Percentiles rank a stretch among this genome's conserved stretches.
Evolutionary conservation across 2,329 filamentous ascomycete species (phyloP).

Genomic region (Pestalotiopsis sp.): DNA sequence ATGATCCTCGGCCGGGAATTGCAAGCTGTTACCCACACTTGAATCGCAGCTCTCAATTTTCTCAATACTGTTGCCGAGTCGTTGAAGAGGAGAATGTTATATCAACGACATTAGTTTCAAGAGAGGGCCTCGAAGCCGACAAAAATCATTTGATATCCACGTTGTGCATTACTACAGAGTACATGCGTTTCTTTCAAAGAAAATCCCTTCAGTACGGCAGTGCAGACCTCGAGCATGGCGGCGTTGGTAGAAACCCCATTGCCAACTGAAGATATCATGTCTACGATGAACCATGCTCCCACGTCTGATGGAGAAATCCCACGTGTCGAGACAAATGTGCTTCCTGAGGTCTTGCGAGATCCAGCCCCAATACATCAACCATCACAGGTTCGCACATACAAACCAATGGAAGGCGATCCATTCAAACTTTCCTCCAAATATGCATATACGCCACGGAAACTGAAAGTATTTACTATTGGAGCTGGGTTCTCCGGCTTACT

Average conservation of each 20-base stretch:
- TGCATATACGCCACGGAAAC: conserved; percentile 30
- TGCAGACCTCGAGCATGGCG: not conserved
- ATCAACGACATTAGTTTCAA: not conserved
- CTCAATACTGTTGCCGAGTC: not conserved
- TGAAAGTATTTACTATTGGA: conserved; percentile 36
- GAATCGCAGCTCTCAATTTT: not conserved
- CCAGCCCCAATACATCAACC: not conserved
- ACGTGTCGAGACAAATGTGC: not conserved
- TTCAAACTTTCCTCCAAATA: conserved; percentile 26
- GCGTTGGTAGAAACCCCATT: not conserved
- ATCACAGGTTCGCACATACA: not conserved
- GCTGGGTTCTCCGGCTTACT: conserved; percentile 34
- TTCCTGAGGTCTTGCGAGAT: not conserved
- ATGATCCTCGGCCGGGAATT: not conserved
- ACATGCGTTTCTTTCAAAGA: not conserved
- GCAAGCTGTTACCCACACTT: not conserved
- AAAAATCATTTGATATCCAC: not conserved
- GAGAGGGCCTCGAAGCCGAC: not conserved
- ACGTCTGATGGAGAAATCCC: not conserved
- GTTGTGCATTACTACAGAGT: not conserved
- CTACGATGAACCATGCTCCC: not conserved
- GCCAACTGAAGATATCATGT: not conserved
- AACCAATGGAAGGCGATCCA: conserved; percentile 19
- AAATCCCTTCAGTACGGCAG: not conserved
- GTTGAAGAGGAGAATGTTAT: not conserved